Percentiles rank a stretch among this genome's conserved stretches.
Conservation (phyloP, 2,329 filamentous ascomycete genomes). For the Helicocarpus griseus region DNA sequence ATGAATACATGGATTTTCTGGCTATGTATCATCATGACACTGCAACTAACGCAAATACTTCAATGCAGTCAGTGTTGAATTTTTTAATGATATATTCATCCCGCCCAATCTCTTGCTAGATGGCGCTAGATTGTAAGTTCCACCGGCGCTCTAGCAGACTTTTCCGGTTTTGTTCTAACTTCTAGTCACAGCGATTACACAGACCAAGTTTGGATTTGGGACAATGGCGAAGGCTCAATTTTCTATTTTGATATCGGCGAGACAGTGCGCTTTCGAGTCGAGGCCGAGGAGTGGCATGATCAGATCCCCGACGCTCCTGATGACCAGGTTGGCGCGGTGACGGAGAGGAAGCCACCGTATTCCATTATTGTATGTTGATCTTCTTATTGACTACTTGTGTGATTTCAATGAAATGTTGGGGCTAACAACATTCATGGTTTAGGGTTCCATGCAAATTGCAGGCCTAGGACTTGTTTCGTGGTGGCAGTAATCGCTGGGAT, state of each 20-base stretch:
- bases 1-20: too few relatives aligned
- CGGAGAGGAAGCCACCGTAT: constrained; percentile 50
- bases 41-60: constrained; percentile 9
- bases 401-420: not conserved
- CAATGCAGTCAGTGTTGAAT: constrained; percentile 65
- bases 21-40: not conserved
- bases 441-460: constrained; percentile 39
- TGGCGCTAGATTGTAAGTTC: constrained; percentile 62
- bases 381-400: not conserved
- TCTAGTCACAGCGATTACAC: constrained; percentile 55
- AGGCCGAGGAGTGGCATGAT: constrained; percentile 85
- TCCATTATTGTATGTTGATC: constrained; percentile 32
- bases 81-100: constrained; percentile 88
- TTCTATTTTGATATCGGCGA: constrained; percentile 88
- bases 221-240: constrained; percentile 57
- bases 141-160: too few relatives aligned
- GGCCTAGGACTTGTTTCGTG: constrained; percentile 37
- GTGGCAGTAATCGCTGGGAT: constrained; percentile 37
- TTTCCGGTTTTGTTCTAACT: too few relatives aligned
- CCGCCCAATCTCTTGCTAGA: constrained; percentile 64
- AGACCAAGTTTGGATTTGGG: constrained; percentile 79
- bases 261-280: constrained; percentile 74
- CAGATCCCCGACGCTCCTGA: constrained; percentile 65
- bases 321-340: constrained; percentile 48
- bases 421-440: constrained; percentile 9